A percentile compares a stretch with the other conserved stretches of the same genome.
phyloP scores from a whole-genome alignment of 176 grass and related monocot genomes.

The Aechmea fasciata region DNA sequence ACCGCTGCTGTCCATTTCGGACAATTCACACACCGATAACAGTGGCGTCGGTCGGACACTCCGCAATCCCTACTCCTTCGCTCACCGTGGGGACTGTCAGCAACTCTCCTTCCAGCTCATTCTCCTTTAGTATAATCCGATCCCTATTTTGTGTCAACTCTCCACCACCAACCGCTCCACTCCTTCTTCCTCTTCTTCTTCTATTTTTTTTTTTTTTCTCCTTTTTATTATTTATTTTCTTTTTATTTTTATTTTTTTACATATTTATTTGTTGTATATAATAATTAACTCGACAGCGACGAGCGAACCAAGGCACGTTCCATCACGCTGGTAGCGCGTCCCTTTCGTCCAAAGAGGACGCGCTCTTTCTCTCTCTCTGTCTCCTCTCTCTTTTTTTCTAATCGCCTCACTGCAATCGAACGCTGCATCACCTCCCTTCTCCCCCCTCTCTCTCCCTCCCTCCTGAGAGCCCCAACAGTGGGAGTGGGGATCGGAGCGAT shows the following conservation, averaged over 20 bases:
- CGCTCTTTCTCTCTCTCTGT: not conserved
- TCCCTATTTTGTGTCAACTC: not conserved
- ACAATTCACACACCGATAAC: too few species aligned
- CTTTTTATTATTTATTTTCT: not conserved
- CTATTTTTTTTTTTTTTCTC: too few species aligned
- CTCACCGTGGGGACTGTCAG: too few species aligned
- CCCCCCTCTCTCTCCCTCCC: not conserved
- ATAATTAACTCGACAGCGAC: not conserved
- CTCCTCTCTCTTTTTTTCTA: not conserved
- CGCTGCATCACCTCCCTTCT: not conserved
- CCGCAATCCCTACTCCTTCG: too few species aligned
- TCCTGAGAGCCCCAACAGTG: too few species aligned
- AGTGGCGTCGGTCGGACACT: too few species aligned
- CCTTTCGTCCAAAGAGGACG: not conserved
- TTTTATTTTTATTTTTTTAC: too few species aligned
- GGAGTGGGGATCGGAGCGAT: not conserved
- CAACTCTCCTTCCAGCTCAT: too few species aligned
- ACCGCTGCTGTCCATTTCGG: too few species aligned
- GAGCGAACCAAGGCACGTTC: constrained; percentile 3
- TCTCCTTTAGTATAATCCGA: too few species aligned
- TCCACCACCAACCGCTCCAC: not conserved
- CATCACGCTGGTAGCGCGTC: not conserved
- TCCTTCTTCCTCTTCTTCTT: not conserved
- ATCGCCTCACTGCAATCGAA: not conserved
- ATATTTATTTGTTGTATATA: too few species aligned